A percentile compares a stretch with the other conserved stretches of the same genome.
phyloP scores from a whole-genome alignment of 2,329 filamentous ascomycete genomes.

The Aspergillus sp. region DNA sequence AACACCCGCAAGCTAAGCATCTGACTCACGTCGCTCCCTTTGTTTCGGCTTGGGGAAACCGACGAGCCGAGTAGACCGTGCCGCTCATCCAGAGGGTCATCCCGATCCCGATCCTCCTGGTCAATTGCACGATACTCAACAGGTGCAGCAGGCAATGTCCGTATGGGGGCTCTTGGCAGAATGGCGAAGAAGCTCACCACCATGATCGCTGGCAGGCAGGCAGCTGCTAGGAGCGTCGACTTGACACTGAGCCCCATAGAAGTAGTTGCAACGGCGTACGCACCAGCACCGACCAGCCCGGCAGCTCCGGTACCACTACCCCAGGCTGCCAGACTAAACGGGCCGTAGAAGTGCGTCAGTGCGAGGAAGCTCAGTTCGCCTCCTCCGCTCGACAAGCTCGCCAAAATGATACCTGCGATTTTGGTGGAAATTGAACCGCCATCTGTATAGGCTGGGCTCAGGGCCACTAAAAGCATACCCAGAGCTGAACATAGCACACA shows the following conservation, averaged over 20 bases:
- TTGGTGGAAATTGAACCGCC: slow-evolving; percentile 69
- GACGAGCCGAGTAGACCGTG: slow-evolving; percentile 34
- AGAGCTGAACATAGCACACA: slow-evolving; percentile 74
- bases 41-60: slow-evolving; percentile 16
- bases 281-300: slow-evolving; percentile 79
- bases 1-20: slow-evolving; percentile 41
- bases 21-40: slow-evolving; percentile 21
- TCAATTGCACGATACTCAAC: slow-evolving; percentile 57
- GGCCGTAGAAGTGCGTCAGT: slow-evolving; percentile 90
- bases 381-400: slow-evolving; percentile 79
- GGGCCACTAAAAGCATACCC: slow-evolving; percentile 86
- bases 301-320: slow-evolving; percentile 89
- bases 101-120: slow-evolving; percentile 43
- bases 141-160: slow-evolving; percentile 46
- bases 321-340: slow-evolving; percentile 85
- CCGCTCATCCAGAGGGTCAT: slow-evolving; percentile 27
- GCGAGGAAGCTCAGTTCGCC: slow-evolving; percentile 91
- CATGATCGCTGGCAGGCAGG: slow-evolving; percentile 77
- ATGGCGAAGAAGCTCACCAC: slow-evolving; percentile 81
- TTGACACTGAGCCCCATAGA: slow-evolving; percentile 73
- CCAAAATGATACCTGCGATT: slow-evolving; percentile 78
- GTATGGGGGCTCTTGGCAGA: slow-evolving; percentile 68
- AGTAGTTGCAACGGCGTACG: slow-evolving; percentile 84
- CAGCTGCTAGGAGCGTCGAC: slow-evolving; percentile 73
- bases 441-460: slow-evolving; percentile 65